Evolutionary conservation across 371 early-diverging fungal genomes (phyloP), one percentile per base, ranked within the genome.

Genomic region (Saksenaea vasiformis): DNA sequence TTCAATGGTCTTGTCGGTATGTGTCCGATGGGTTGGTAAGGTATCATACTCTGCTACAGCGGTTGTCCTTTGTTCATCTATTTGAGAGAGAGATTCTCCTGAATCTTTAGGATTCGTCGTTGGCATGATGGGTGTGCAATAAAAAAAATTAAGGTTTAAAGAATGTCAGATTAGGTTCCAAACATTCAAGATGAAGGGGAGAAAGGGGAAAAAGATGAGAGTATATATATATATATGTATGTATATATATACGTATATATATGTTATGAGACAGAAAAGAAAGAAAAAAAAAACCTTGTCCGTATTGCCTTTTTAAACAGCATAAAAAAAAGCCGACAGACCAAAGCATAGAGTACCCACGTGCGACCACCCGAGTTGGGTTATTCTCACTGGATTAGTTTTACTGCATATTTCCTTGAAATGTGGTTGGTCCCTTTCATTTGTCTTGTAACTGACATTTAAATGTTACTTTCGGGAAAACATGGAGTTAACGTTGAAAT

Each of bases 81-180:
- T 47, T 5, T 47, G 22, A 22, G 51, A 47, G 22, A 22, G n/a
- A 22, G 22, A 10, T 10, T 47, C 51, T 47, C 22, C 8, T 5
- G 51, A 22, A 8, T 47, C 51, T 47, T 47, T 47, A n/a, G 19
- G 22, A 22, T 47, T 22, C 8, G 44, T 19, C 14, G 44, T 14
- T 47, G 51, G 8, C 51, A 47, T 47, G 51, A 47, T 47, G 19
- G 43, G 14, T 0, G 24, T 47, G 24, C 22, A 19, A 22, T 9
- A 11, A n/a, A 14, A 2, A 1, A 22, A 22, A 19, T 47, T 47
- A 47, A 47, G 22, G 51, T 47, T 47, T 47, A 17, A 47, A 47
- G n/a, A 47, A 19, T 19, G 51, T 22, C 51, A 47, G 51, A 47
- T 47, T 47, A 47, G 51, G 51, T 47, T 47, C 51, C 22, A 17